phyloP scores from a whole-genome alignment of 2,329 filamentous ascomycete genomes.

The Lomentospora prolificans region DNA sequence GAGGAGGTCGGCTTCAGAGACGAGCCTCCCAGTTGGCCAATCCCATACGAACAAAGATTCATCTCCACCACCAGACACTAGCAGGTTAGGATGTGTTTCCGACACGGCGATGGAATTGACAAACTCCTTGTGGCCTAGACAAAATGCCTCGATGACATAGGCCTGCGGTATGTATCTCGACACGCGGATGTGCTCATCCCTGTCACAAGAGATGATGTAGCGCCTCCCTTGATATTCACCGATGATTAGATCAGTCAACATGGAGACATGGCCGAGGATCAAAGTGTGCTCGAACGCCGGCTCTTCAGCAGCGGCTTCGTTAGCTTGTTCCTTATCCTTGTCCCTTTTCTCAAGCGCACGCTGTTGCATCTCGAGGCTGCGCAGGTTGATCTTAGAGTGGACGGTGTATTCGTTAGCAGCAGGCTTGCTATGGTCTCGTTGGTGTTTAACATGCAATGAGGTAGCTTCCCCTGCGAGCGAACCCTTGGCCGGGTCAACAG shows the following conservation, averaged over 20 bases:
- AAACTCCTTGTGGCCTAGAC: conserved; percentile 80
- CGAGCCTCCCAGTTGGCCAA: conserved; percentile 52
- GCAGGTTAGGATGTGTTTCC: conserved; percentile 39
- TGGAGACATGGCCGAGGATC: conserved; percentile 86
- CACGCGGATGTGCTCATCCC: conserved; percentile 72
- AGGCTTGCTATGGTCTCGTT: conserved; percentile 28
- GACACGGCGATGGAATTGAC: conserved; percentile 67
- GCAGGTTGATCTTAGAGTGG: conserved; percentile 53
- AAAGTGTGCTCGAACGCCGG: conserved; percentile 63
- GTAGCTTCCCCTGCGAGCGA: conserved; percentile 14
- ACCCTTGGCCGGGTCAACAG: conserved; percentile 42
- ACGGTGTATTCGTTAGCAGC: conserved; percentile 51
- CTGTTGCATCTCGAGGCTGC: conserved; percentile 49
- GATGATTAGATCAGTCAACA: conserved; percentile 69
- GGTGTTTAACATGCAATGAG: conserved; percentile 17
- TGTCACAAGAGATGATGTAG: conserved; percentile 47
- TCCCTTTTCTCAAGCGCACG: conserved; percentile 29
- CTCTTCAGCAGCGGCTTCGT: conserved; percentile 22
- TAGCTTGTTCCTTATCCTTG: conserved; percentile 16
- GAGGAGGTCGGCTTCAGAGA: conserved; percentile 45
- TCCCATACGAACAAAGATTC: conserved; percentile 71
- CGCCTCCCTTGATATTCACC: conserved; percentile 26
- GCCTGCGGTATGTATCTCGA: conserved; percentile 73
- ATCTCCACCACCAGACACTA: conserved; percentile 85
- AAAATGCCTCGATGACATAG: conserved; percentile 82